These are phyloP conservation scores for Diplodia mutila DNA, from an alignment of 2,329 filamentous ascomycete genomes.

Conservation along the genomic window DNA sequence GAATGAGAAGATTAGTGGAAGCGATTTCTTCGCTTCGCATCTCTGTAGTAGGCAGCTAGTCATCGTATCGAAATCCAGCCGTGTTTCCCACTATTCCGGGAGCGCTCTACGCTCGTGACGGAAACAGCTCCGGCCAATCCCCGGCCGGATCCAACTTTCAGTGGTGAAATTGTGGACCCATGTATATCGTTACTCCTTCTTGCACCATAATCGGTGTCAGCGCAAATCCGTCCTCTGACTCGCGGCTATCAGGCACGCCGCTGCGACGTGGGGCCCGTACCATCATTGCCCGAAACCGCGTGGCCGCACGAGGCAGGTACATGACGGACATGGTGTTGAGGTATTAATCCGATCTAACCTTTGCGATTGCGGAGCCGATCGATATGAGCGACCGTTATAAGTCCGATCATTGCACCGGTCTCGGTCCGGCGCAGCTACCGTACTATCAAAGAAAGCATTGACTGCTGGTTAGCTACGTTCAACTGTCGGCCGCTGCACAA, in stretches of 20 bases:
- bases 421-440: constrained; percentile 7
- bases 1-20: background rate
- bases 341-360: constrained; percentile 8
- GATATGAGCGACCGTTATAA: constrained; percentile 2
- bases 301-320: background rate
- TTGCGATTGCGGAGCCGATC: constrained; percentile 13
- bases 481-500: no score
- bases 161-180: background rate
- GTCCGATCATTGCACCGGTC: constrained; percentile 8
- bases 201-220: background rate
- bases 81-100: background rate
- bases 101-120: background rate
- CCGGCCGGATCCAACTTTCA: background rate
- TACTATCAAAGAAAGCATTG: background rate
- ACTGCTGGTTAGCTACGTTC: background rate
- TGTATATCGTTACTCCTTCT: background rate
- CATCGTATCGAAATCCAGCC: background rate
- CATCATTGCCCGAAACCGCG: background rate
- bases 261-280: background rate
- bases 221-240: background rate
- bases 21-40: background rate
- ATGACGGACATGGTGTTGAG: background rate
- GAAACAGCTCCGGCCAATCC: background rate
- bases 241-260: background rate
- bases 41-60: background rate